Base-by-base conservation (phyloP, 768 basidiomycete genomes). In the Leccinellum luteum region DNA sequence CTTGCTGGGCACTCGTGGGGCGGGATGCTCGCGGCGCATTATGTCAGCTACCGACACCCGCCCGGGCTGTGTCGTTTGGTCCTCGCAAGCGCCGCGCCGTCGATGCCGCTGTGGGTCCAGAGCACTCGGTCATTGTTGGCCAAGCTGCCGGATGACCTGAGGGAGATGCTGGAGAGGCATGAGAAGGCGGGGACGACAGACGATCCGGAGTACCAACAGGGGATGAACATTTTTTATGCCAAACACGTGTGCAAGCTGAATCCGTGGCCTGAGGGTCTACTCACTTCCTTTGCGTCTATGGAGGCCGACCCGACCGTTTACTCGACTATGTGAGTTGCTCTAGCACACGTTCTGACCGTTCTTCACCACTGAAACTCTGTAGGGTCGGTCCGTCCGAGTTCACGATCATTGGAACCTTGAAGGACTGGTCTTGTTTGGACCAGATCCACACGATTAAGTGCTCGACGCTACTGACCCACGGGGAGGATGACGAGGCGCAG, bases 1-100 rank as follows among this genome's bases (percentile, higher is more conserved):
- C 63, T 85, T 2, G 60, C 78, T 1, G 85, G 85, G 0, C 84
- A 85, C 49, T 83, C 81, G 5, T 84, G 83, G 83, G 85, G 84
- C 13, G 82, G 78, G 1, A 82, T 82, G 70, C 71, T 85, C 9
- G 81, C 71, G 0, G 60, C 70, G 6, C 74, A 79, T 38, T 80
- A 76, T 50, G 78, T 63, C 7, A 67, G 74, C 35, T 61, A 69
- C 15, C 69, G 71, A 13, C 70, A 76, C n/a, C 80, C 80, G 3
- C 23, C 52, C 0, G 78, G 78, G 0, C 57, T 82, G 12, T 73
- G 67, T 47, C 74, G 66, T 9, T 60, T 78, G 1, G 67, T 76
- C 27, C 60, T 77, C 17, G 65, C 69, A 6, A 76, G 73, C 30
- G 65, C 72, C 0, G 69, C 73, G 0, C 70, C 73, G 9, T 74